These are phyloP conservation scores for Euphorbia celastroides DNA, from an alignment of 441 rosid genomes.

Conservation along the genomic window DNA sequence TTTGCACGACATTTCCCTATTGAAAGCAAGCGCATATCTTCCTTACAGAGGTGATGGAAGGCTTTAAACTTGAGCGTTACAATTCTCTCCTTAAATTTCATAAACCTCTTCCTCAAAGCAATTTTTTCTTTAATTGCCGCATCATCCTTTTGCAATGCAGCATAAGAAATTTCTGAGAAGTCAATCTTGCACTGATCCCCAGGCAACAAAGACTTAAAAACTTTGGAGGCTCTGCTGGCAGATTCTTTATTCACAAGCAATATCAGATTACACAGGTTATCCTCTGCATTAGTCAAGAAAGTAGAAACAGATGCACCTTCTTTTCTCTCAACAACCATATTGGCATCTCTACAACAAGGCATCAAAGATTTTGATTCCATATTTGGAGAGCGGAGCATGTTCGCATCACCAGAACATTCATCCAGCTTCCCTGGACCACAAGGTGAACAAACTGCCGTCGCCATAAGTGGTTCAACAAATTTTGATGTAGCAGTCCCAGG, in stretches of 20 bases:
- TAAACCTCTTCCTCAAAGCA: conserved; percentile 36
- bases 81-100: conserved; percentile 75
- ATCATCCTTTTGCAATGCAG: conserved; percentile 28
- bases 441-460: conserved; percentile 21
- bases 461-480: conserved; percentile 32
- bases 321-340: conserved; percentile 11
- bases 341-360: conserved; percentile 28
- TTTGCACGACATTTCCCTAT: conserved; percentile 50
- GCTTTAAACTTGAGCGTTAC: conserved; percentile 74
- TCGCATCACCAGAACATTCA: conserved; percentile 29
- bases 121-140: conserved; percentile 42
- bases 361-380: conserved; percentile 14
- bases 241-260: conserved; percentile 58
- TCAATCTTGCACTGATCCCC: conserved; percentile 30
- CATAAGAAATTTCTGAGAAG: conserved; percentile 26
- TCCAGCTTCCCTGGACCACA: conserved; percentile 24
- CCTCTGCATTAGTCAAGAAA: conserved; percentile 26
- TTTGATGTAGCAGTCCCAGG: conserved; percentile 72
- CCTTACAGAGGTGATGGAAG: conserved; percentile 76
- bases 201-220: conserved; percentile 49
- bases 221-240: conserved; percentile 53
- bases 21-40: conserved; percentile 58
- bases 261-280: conserved; percentile 34
- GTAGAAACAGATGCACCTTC: conserved; percentile 22
- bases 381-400: conserved; percentile 19